Evolutionary conservation across 192 early-diverging fungal species (phyloP), one percentile per base, ranked within the genome.

Genomic region (Spizellomyces punctatus): DNA sequence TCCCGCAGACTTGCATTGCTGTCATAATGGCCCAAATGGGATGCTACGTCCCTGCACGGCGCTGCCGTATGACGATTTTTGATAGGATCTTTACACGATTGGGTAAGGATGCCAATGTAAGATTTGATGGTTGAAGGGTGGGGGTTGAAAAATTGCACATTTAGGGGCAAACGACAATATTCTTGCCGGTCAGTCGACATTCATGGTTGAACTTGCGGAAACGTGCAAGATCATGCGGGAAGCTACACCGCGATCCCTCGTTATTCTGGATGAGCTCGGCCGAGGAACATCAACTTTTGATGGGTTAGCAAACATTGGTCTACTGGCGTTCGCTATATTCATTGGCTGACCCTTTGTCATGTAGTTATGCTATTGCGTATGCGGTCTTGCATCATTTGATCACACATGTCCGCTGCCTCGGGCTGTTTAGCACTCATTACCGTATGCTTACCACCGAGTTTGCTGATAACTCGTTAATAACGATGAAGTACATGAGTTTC

Each of bases 31-130:
- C 96, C 3, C 95, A 98, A 68, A 78, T 98, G 6, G 98, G 96
- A 8, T 94, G 94, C 77, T 94, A 94, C 68, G 94, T 99, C 6
- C 95, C 98, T 5, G 96, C 98, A 0, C 71, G 76, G 41, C 79
- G 78, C 4, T 95, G 92, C 57, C 66, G 77, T 0, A 52, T 98
- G 62, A 87, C 91, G 27, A 86, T 94, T 0, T 94, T 97, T 63
- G 96, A 98, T 76, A 89, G 94, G 10, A 94, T 99, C 71, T 98
- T 95, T 72, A 98, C 98, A 6, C 89, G 98, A 8, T 96, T 99
- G 66, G 98, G 80, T 62, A 54, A 72, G 63, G 12, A 1, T 67
- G 14, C 12, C 59, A 55, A 55, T 55, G 52, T 55, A 3, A 55
- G 16, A n/a, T 3, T 55, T 55, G 52, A 55, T 55, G 52, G 16